phyloP scores from a whole-genome alignment of 371 early-diverging fungal genomes.

The Basidiobolus meristosporus region DNA sequence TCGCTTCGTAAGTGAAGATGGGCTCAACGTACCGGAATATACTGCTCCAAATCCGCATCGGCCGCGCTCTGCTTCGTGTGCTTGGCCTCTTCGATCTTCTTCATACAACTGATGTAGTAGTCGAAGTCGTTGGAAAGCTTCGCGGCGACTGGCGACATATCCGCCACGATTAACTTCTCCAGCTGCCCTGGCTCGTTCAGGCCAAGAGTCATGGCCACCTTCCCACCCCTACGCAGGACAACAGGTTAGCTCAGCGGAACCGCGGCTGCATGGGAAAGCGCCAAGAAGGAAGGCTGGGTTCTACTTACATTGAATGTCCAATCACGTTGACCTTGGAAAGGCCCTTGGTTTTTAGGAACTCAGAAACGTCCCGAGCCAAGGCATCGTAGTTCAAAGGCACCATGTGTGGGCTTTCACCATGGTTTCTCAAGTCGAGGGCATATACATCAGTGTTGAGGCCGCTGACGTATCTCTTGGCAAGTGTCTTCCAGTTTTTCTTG shows the following conservation, averaged over 20 bases:
- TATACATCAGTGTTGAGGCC: slow-evolving; percentile 36
- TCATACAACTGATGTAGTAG: slow-evolving; percentile 42
- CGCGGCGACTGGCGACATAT: slow-evolving; percentile 54
- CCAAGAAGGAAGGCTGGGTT: no score
- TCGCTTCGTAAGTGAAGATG: background rate
- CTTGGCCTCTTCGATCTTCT: slow-evolving; percentile 30
- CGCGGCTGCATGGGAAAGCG: background rate
- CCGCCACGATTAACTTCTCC: slow-evolving; percentile 60
- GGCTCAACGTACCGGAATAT: slow-evolving; percentile 12
- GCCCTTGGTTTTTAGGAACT: slow-evolving; percentile 33
- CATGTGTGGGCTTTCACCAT: slow-evolving; percentile 74
- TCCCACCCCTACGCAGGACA: slow-evolving; percentile 83
- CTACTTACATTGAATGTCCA: slow-evolving; percentile 72
- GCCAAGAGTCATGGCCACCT: slow-evolving; percentile 70
- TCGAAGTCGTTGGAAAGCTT: slow-evolving; percentile 29
- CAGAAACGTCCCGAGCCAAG: slow-evolving; percentile 60
- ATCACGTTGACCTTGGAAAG: slow-evolving; percentile 33
- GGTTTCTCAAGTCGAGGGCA: slow-evolving; percentile 78
- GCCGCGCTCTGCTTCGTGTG: slow-evolving; percentile 45
- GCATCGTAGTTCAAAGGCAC: slow-evolving; percentile 37
- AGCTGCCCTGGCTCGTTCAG: slow-evolving; percentile 27
- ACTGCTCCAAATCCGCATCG: slow-evolving; percentile 38
- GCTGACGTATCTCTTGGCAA: slow-evolving; percentile 49
- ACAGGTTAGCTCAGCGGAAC: background rate
- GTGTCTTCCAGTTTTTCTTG: slow-evolving; percentile 82